Evolutionary conservation across 306 rosid species (phyloP).

Genomic region (Dryas alaskensis): DNA sequence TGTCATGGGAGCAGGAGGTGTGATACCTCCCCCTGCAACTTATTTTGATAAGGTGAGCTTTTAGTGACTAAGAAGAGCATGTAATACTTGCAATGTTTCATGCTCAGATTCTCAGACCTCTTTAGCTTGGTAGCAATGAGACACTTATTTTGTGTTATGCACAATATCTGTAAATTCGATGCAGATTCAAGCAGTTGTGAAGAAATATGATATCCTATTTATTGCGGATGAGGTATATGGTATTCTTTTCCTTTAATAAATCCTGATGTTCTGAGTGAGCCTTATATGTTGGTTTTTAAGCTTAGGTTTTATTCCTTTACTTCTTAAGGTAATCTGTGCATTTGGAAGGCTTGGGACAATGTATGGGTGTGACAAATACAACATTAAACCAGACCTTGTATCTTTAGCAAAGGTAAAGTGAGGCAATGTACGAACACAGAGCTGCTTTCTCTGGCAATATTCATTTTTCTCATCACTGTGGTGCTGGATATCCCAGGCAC

Average conservation of each 20-base stretch:
- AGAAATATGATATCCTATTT: constrained; percentile 93
- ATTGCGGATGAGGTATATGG: constrained; percentile 84
- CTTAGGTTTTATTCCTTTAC: constrained; percentile 17
- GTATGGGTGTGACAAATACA: constrained; percentile 89
- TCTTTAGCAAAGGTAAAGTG: constrained; percentile 78
- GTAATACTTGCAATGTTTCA: neutral
- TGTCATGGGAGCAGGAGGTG: constrained; percentile 97
- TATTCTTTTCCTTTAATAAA: constrained; percentile 18
- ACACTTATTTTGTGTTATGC: neutral
- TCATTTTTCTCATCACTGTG: neutral
- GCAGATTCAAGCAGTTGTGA: constrained; percentile 86
- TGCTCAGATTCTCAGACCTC: neutral
- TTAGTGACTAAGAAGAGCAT: neutral
- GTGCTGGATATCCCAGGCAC: constrained; percentile 56
- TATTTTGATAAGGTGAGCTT: constrained; percentile 82
- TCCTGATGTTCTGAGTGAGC: neutral
- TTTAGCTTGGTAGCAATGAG: neutral
- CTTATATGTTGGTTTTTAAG: constrained; percentile 18
- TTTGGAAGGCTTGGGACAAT: constrained; percentile 91
- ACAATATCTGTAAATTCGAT: neutral
- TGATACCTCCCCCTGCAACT: constrained; percentile 77
- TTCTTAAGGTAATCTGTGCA: constrained; percentile 79
- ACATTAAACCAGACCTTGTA: constrained; percentile 91
- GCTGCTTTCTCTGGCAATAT: neutral
- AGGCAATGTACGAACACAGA: constrained; percentile 6